phyloP scores from a whole-genome alignment of 495 filamentous ascomycete genomes.

The Rusavskia elegans region DNA sequence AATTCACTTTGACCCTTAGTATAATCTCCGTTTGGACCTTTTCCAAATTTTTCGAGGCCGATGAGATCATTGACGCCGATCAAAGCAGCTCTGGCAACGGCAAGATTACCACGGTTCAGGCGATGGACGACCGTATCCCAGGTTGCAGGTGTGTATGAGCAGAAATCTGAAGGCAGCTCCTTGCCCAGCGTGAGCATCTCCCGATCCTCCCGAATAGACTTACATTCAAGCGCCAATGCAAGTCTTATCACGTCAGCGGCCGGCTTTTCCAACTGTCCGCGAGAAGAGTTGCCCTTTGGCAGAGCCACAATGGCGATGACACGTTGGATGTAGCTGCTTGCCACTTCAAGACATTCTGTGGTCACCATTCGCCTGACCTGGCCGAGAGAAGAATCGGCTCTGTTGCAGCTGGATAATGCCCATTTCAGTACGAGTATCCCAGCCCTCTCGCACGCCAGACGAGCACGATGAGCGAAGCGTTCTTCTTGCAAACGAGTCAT shows the following conservation, averaged over 20 bases:
- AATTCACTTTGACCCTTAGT: slow-evolving; percentile 44
- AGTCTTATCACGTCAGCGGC: slow-evolving; percentile 32
- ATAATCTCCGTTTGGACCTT: slow-evolving; percentile 29
- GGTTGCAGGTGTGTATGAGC: slow-evolving; percentile 46
- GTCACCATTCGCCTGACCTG: slow-evolving; percentile 37
- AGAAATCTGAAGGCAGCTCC: slow-evolving; percentile 49
- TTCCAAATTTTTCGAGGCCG: slow-evolving; percentile 50
- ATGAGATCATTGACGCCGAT: slow-evolving; percentile 51
- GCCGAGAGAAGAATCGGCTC: slow-evolving; percentile 28
- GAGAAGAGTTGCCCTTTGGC: not conserved
- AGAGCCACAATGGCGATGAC: slow-evolving; percentile 23
- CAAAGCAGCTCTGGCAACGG: slow-evolving; percentile 55
- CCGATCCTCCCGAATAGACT: slow-evolving; percentile 55
- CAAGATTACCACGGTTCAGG: slow-evolving; percentile 44
- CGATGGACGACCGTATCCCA: slow-evolving; percentile 64
- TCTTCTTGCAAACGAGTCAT: slow-evolving; percentile 45
- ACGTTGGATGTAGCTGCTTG: slow-evolving; percentile 28
- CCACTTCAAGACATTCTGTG: slow-evolving; percentile 35
- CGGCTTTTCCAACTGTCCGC: slow-evolving; percentile 2
- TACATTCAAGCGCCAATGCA: slow-evolving; percentile 60
- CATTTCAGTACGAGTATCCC: slow-evolving; percentile 33
- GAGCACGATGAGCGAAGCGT: slow-evolving; percentile 26
- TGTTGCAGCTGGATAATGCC: slow-evolving; percentile 36
- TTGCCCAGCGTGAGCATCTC: slow-evolving; percentile 41
- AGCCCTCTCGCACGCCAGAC: slow-evolving; percentile 33